These are phyloP conservation scores for Rhazya stricta DNA, from an alignment of 257 asterid genomes.

Conservation along the genomic window DNA sequence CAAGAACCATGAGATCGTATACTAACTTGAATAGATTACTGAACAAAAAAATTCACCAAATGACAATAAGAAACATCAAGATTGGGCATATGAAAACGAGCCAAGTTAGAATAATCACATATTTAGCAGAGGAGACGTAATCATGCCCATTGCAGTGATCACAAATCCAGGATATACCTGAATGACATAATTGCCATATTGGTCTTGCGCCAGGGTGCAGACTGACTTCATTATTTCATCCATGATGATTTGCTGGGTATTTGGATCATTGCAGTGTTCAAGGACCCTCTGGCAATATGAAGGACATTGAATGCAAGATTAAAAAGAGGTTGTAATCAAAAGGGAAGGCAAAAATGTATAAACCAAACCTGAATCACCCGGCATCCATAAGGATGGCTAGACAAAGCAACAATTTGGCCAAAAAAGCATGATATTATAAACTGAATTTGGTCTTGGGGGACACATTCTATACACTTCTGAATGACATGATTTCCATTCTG, in stretches of 20 bases:
- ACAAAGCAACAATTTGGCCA: constrained; percentile 71
- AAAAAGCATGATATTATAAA: constrained; percentile 60
- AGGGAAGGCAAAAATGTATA: constrained; percentile 4
- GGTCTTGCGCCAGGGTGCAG: constrained; percentile 72
- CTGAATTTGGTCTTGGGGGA: constrained; percentile 64
- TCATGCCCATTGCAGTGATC: neutral
- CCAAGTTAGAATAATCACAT: neutral
- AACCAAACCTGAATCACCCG: constrained; percentile 84
- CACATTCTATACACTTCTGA: constrained; percentile 81
- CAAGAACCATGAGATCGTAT: neutral
- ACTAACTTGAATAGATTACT: neutral
- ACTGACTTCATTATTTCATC: constrained; percentile 70
- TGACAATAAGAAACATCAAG: neutral
- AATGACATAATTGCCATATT: constrained; percentile 84
- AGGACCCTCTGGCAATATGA: constrained; percentile 62
- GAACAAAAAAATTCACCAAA: neutral
- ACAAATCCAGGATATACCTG: constrained; percentile 43
- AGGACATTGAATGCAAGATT: neutral
- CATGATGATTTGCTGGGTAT: constrained; percentile 54
- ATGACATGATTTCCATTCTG: constrained; percentile 93
- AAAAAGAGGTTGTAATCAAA: neutral
- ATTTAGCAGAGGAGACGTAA: neutral
- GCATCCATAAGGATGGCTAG: constrained; percentile 89
- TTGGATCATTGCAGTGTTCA: constrained; percentile 61
- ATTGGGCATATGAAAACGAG: neutral